Percentiles rank a stretch among this genome's conserved stretches.
phyloP scores from a whole-genome alignment of 202 grass and related monocot species.

The Elaeis oleifera region DNA sequence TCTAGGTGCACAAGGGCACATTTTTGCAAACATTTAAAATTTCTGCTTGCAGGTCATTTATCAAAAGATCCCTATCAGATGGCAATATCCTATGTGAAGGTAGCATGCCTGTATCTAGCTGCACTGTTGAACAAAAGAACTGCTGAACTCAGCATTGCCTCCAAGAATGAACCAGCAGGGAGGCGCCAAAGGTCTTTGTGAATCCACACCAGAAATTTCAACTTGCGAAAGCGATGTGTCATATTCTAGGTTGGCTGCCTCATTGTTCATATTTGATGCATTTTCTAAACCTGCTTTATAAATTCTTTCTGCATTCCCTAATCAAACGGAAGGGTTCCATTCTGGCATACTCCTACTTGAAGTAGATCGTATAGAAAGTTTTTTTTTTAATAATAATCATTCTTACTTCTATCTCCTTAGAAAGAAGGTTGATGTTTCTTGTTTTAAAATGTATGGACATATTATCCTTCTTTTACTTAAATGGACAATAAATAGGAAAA shows the following conservation, averaged over 20 bases:
- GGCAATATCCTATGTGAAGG: slow-evolving; percentile 79
- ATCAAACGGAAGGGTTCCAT: too few relatives aligned
- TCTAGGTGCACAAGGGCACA: too few relatives aligned
- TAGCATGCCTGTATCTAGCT: slow-evolving; percentile 33
- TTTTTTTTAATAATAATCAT: too few relatives aligned
- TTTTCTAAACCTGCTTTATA: slow-evolving; percentile 9
- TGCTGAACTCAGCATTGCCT: slow-evolving; percentile 36
- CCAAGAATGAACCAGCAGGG: slow-evolving; percentile 35
- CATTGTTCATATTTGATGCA: not conserved
- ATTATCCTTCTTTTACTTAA: too few relatives aligned
- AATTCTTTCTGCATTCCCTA: not conserved
- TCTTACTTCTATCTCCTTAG: too few relatives aligned
- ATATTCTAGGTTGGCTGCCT: slow-evolving; percentile 48
- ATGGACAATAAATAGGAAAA: too few relatives aligned
- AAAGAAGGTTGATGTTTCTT: not conserved
- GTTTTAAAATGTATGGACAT: not conserved
- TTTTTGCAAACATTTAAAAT: not conserved
- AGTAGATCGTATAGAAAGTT: too few relatives aligned
- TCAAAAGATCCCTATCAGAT: slow-evolving; percentile 82
- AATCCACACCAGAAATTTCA: slow-evolving; percentile 82
- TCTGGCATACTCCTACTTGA: too few relatives aligned
- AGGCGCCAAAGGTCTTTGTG: slow-evolving; percentile 48
- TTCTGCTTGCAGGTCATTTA: slow-evolving; percentile 54
- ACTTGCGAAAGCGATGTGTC: slow-evolving; percentile 40
- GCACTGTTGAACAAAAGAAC: slow-evolving; percentile 30